Base-by-base conservation (phyloP, 1,284 basidiomycete species). In the Cryptococcus wingfieldii region DNA sequence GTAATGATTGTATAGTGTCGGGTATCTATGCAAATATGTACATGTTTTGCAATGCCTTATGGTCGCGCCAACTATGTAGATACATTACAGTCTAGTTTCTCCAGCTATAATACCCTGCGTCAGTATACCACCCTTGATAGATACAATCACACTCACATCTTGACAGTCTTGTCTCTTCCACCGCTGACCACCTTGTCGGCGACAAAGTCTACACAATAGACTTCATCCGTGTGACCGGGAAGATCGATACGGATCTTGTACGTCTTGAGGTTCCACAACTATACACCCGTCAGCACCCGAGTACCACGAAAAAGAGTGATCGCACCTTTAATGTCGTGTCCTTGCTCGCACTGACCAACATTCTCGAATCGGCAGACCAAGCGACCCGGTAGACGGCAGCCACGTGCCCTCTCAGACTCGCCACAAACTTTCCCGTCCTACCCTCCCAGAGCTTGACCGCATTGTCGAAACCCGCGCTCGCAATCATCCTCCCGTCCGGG, bases 101-200 rank as follows among this genome's bases (percentile, higher is more conserved):
- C 55, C 55, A 56, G 27, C 55, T 56, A 38, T 12, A 23, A 10
- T 16, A 9, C 18, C 13, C n/a, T 18, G 27, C 48, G 37, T 48
- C 46, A 34, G 14, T 19, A 19, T 6, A 16, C 5, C 25, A 47
- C 31, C 38, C 31, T 16, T 25, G n/a, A 14, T 19, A 9, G 1
- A 18, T 4, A 52, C 34, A 18, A 7, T 6, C 28, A 9, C n/a
- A 74, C 79, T 74, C 67, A 81, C 78, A 84, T 83, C 68, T 83
- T 83, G 54, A 84, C 80, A 27, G 79, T 79, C 73, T 80, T 80
- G 63, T 84, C 83, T 48, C 81, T 72, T 0, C 96, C 95, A 13
- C 94, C 96, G 72, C 91, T 95, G 59, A 97, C 93, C 34, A 98
- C 84, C 76, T 98, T 98, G 79, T 98, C 95, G 1, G 93, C 95